Base-by-base conservation (phyloP, 257 asterid genomes). In the Solanum sejunctum region DNA sequence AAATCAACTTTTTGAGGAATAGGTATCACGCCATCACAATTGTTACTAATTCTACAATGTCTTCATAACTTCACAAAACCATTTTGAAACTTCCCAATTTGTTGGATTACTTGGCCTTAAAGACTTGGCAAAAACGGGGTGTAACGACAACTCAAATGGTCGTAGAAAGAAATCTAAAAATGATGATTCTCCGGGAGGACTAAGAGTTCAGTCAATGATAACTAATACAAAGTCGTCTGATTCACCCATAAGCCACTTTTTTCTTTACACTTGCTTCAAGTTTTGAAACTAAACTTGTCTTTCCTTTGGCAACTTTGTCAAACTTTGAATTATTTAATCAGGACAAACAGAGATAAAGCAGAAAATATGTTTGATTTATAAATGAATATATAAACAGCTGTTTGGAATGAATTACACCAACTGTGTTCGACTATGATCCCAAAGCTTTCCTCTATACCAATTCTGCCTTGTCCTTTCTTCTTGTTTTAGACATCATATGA, bases 401-500 rank as follows among this genome's bases (percentile, higher is more conserved):
- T 17, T 39, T 70, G 4, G 36, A 72, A 78, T 21, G 32, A 36
- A 52, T 32, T 73, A 55, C 45, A 55, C 45, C 64, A 81, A 54
- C 75, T 66, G 26, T 75, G 28, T 63, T 61, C 84, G 85, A 77
- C 45, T 36, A 56, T 85, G 23, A 67, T 77, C 45, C 85, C 54
- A 54, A 83, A 83, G 86, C 26, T 85, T 83, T 80, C 87, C 51
- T 61, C 64, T 36, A 26, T 13, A 10, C 73, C 71, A 39, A 81
- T 64, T 39, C 72, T 66, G 36, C 75, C 47, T 9, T 70, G 18
- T 63, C 23, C 43, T 49, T 39, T 82, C 45, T 63, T 51, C 60
- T 71, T 51, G 83, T 52, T 52, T 78, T 78, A 52, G 12, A 47
- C 18, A 6, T 80, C 60, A 57, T 75, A 87, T 88, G 88, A 82